Evolutionary conservation across 257 asterid species (phyloP).

Genomic region (Anisodus acutangulus): DNA sequence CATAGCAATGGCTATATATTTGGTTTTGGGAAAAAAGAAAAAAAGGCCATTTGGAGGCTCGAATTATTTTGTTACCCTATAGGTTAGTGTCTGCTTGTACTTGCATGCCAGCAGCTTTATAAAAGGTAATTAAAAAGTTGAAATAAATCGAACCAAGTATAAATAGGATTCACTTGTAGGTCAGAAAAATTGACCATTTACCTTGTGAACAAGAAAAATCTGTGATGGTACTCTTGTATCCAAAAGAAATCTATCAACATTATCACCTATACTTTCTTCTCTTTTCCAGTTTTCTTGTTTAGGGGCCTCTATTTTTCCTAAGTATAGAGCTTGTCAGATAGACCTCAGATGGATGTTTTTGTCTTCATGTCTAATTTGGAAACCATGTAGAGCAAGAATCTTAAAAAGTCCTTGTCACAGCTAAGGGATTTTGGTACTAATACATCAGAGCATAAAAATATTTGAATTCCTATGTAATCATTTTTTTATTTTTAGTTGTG

Average conservation of each 20-base stretch:
- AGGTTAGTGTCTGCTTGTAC: slow-evolving; percentile 1
- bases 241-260: slow-evolving; percentile 19
- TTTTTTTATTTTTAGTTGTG: not conserved
- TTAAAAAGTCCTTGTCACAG: not conserved
- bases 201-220: not conserved
- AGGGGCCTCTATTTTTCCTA: slow-evolving; percentile 9
- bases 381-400: slow-evolving; percentile 28
- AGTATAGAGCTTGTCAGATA: slow-evolving; percentile 11
- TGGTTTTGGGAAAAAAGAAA: not conserved
- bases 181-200: not conserved
- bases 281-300: slow-evolving; percentile 23
- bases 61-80: not conserved
- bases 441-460: not conserved
- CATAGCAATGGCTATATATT: not conserved
- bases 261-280: not conserved
- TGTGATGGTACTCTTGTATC: not conserved
- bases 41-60: not conserved
- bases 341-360: slow-evolving; percentile 27
- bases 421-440: not conserved
- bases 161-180: slow-evolving; percentile 8
- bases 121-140: not conserved
- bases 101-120: not conserved
- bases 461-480: not conserved
- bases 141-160: not conserved
- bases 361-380: slow-evolving; percentile 18